These are phyloP conservation scores for Phaseolus coccineus DNA, from an alignment of 331 rosid species.

Conservation along the genomic window DNA sequence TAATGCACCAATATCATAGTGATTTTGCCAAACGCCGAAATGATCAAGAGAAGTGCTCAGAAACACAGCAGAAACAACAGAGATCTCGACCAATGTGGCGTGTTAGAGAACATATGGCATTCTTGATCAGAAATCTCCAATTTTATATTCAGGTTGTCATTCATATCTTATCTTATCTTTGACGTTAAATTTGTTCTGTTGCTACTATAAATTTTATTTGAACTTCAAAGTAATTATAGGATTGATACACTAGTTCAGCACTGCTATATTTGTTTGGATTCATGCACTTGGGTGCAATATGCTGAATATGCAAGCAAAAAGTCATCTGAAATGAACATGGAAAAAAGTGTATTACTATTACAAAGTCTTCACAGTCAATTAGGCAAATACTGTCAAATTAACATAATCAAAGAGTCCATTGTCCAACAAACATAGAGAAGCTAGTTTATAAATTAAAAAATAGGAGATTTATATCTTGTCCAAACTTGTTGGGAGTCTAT, in stretches of 20 bases:
- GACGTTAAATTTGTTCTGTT: constrained; percentile 17
- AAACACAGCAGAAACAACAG: constrained; percentile 65
- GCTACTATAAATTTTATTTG: constrained; percentile 4
- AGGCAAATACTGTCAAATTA: background rate
- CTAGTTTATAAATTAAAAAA: background rate
- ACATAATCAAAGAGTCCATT: background rate
- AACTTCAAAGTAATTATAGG: constrained; percentile 13
- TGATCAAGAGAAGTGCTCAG: constrained; percentile 58
- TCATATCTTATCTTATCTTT: constrained; percentile 17
- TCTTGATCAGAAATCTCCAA: constrained; percentile 96
- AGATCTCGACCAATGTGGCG: constrained; percentile 89
- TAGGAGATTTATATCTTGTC: background rate
- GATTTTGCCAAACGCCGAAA: constrained; percentile 71
- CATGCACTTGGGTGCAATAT: background rate
- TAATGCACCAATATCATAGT: constrained; percentile 87
- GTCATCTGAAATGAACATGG: background rate
- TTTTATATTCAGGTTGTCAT: constrained; percentile 87
- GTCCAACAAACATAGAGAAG: background rate
- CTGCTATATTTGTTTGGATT: background rate
- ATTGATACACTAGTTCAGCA: constrained; percentile 9
- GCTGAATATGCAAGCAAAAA: background rate
- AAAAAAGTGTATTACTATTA: background rate
- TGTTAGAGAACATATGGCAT: constrained; percentile 96
- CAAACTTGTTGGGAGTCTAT: background rate
- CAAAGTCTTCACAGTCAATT: background rate